Conservation (phyloP, 345 rosid genomes). For the Mangifera indica region DNA sequence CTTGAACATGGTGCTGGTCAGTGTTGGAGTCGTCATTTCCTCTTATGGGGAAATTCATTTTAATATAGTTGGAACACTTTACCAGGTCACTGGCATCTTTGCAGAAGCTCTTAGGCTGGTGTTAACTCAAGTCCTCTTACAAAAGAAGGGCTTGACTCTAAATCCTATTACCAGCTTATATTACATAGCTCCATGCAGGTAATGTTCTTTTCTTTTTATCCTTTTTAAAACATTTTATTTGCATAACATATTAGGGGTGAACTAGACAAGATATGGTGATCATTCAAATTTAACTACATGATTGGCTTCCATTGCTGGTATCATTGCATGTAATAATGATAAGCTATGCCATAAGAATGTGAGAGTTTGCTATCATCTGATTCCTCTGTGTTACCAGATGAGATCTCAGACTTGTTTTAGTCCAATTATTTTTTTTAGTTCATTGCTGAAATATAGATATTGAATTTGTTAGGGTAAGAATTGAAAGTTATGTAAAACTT, state of each 20-base stretch:
- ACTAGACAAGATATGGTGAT: neutral
- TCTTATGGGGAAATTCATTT: constrained; percentile 97
- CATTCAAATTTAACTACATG: neutral
- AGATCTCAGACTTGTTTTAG: neutral
- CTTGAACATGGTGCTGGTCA: constrained; percentile 91
- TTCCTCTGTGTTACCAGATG: neutral
- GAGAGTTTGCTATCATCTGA: neutral
- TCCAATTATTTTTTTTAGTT: too few species aligned
- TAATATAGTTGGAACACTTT: constrained; percentile 84
- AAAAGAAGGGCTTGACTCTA: constrained; percentile 84
- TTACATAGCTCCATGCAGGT: constrained; percentile 99
- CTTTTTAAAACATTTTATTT: neutral
- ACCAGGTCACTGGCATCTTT: constrained; percentile 93
- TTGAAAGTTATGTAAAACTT: neutral
- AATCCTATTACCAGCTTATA: constrained; percentile 94
- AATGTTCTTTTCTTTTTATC: constrained; percentile 15
- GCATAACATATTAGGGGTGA: neutral
- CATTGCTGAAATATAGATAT: neutral
- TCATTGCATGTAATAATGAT: neutral
- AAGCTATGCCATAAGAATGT: neutral
- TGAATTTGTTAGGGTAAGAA: neutral
- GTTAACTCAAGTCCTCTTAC: constrained; percentile 92
- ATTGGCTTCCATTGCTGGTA: neutral
- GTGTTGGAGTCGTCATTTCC: constrained; percentile 91
- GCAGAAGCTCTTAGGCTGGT: constrained; percentile 98